Conservation (phyloP, 305 asterid species). For the Fraxinus baroniana region DNA sequence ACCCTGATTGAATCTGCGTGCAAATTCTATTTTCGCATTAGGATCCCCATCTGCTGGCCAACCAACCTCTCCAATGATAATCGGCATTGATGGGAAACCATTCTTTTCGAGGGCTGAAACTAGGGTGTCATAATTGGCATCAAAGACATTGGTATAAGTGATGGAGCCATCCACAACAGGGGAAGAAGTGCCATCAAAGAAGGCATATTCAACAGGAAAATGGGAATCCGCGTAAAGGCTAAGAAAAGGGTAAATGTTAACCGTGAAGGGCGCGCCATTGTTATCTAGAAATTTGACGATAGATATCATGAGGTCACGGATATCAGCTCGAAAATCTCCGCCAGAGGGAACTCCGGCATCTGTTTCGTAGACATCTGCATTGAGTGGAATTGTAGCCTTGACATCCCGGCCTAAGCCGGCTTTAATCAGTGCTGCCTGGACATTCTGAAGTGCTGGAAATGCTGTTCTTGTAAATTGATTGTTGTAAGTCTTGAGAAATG, state of each 20-base stretch:
- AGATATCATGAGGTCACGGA: slow-evolving; percentile 53
- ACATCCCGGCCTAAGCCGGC: slow-evolving; percentile 78
- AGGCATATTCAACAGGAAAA: slow-evolving; percentile 70
- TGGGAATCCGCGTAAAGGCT: slow-evolving; percentile 70
- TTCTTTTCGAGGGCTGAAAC: slow-evolving; percentile 66
- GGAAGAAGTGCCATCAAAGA: slow-evolving; percentile 50
- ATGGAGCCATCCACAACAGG: slow-evolving; percentile 61
- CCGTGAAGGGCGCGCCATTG: slow-evolving; percentile 63
- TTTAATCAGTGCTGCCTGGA: slow-evolving; percentile 79
- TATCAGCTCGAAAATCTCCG: slow-evolving; percentile 65
- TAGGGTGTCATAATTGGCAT: slow-evolving; percentile 82
- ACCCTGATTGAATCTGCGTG: slow-evolving; percentile 78
- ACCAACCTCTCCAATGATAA: slow-evolving; percentile 80
- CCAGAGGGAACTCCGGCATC: slow-evolving; percentile 61
- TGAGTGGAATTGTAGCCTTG: slow-evolving; percentile 71
- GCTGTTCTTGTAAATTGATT: slow-evolving; percentile 47
- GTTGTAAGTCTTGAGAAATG: slow-evolving; percentile 65
- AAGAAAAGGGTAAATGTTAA: slow-evolving; percentile 84
- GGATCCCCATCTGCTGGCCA: slow-evolving; percentile 81
- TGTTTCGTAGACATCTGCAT: slow-evolving; percentile 76
- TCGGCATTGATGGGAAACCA: slow-evolving; percentile 53
- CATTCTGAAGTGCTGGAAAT: slow-evolving; percentile 62
- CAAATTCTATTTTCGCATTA: slow-evolving; percentile 54
- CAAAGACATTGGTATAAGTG: slow-evolving; percentile 67
- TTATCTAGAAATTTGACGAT: slow-evolving; percentile 56